Evolutionary conservation across 345 rosid genomes (phyloP).

Genomic region (Cardamine chenopodiifolia): DNA sequence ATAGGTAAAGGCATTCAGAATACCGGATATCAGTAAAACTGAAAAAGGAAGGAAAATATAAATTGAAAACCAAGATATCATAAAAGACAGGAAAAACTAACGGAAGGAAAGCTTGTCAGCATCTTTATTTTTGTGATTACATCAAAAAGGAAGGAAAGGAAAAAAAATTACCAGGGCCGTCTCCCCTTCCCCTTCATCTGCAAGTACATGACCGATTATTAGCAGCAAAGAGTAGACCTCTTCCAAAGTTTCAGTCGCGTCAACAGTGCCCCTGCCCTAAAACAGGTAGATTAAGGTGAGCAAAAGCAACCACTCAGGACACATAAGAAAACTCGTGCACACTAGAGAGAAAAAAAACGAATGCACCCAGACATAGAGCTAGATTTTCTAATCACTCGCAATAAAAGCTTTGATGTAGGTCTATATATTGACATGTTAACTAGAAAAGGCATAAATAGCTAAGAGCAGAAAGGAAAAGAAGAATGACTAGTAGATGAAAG

Average conservation of each 20-base stretch:
- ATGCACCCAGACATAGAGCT: slow-evolving; percentile 10
- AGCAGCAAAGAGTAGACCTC: slow-evolving; percentile 87
- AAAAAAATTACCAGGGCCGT: slow-evolving; percentile 81
- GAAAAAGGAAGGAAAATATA: slow-evolving; percentile 13
- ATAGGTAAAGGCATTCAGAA: slow-evolving; percentile 14
- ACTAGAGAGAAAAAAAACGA: background rate
- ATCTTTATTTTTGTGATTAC: slow-evolving; percentile 24
- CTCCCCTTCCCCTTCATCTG: slow-evolving; percentile 99
- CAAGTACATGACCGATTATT: slow-evolving; percentile 90
- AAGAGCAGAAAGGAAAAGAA: background rate
- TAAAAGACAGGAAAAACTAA: background rate
- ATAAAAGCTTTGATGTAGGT: slow-evolving; percentile 18
- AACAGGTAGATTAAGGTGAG: slow-evolving; percentile 33
- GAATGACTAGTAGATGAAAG: slow-evolving; percentile 9
- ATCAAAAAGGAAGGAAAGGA: slow-evolving; percentile 26
- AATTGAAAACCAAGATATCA: slow-evolving; percentile 15
- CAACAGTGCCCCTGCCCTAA: slow-evolving; percentile 85
- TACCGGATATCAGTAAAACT: slow-evolving; percentile 9
- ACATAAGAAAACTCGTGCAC: slow-evolving; percentile 16
- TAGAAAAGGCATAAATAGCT: slow-evolving; percentile 18
- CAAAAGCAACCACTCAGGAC: slow-evolving; percentile 29
- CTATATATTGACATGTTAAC: slow-evolving; percentile 20
- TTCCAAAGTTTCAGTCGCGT: slow-evolving; percentile 82
- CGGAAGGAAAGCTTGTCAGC: slow-evolving; percentile 17
- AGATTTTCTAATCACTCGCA: background rate